These are phyloP conservation scores for Arxiozyma heterogenica DNA, from an alignment of 1,139 yeast genomes.

Conservation along the genomic window DNA sequence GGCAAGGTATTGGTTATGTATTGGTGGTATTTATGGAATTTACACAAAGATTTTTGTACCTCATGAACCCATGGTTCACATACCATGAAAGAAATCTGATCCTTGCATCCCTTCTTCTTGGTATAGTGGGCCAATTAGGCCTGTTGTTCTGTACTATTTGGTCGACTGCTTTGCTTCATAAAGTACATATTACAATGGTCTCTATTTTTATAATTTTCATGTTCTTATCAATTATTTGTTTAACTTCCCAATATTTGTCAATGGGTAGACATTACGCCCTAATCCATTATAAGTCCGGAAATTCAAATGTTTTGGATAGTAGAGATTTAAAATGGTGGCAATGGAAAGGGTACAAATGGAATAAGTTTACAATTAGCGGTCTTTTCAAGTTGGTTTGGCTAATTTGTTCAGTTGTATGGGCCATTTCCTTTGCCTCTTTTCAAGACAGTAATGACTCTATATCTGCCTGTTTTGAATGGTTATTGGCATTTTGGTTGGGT, in stretches of 20 bases:
- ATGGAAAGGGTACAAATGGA: neutral
- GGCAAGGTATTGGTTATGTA: constrained; percentile 70
- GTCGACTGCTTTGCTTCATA: constrained; percentile 51
- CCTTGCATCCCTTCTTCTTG: constrained; percentile 32
- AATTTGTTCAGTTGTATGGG: constrained; percentile 54
- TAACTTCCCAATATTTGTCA: constrained; percentile 43
- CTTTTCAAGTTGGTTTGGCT: constrained; percentile 57
- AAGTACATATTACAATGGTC: constrained; percentile 64
- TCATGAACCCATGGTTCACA: constrained; percentile 29
- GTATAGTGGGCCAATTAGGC: constrained; percentile 63
- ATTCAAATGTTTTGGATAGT: neutral
- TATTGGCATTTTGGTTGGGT: constrained; percentile 75
- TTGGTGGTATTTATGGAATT: constrained; percentile 40
- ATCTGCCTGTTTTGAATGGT: constrained; percentile 71
- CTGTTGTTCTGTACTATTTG: constrained; percentile 67
- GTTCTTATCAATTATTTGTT: constrained; percentile 54
- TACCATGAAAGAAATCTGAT: constrained; percentile 32
- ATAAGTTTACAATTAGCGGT: constrained; percentile 34
- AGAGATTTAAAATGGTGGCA: neutral
- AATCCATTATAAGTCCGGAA: neutral
- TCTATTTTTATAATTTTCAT: constrained; percentile 61
- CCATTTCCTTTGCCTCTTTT: constrained; percentile 54
- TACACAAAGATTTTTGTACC: constrained; percentile 18
- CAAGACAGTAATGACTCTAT: constrained; percentile 32
- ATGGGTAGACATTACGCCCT: constrained; percentile 2